Evolutionary conservation across 192 early-diverging fungal species (phyloP), one percentile per base, ranked within the genome.

Genomic region (Mortierella alpina): DNA sequence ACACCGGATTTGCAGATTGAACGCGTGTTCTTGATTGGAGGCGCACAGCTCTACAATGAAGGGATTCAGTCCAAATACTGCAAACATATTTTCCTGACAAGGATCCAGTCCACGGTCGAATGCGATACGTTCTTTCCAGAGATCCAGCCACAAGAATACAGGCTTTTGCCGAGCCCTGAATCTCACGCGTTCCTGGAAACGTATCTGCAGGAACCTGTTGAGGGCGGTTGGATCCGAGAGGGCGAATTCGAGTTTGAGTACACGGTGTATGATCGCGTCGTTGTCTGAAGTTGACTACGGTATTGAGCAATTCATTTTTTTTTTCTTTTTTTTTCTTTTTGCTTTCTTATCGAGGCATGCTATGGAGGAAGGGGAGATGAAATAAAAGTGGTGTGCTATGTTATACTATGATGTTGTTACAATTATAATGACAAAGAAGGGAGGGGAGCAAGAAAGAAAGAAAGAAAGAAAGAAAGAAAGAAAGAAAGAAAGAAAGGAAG

Each of bases 81-180:
- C 66, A 48, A 75, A 4, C 86, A 88, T 56, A 86, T 98, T 48
- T 84, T 95, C 18, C 68, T 95, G 50, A 97, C 96, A 9, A 70
- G 86, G 5, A 85, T 97, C 15, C 75, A 90, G 41, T 72, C 78
- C 10, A 82, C 85, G 3, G 87, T 92, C 11, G 84, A 93, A 14
- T 95, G 91, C 70, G 96, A 96, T 68, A 86, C 91, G 0, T 97
- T 94, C 69, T 95, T 96, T 69, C 95, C 95, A 1, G 72, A 70
- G 42, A 82, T 95, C 20, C 83, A 84, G 20, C 41, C 15, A 4
- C 58, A 69, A 6, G 62, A 72, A 6, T 80, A 80, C 49, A 63
- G 44, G 6, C 39, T 72, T 6, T 59, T 80, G 31, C 41, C 64
- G 11, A 53, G 65, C 6, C 13, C 63, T 17, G 47, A 72, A 12